A percentile compares a stretch with the other conserved stretches of the same genome.
Evolutionary conservation across 2,329 filamentous ascomycete species (phyloP).

Genomic region (Fusarium aywerte): DNA sequence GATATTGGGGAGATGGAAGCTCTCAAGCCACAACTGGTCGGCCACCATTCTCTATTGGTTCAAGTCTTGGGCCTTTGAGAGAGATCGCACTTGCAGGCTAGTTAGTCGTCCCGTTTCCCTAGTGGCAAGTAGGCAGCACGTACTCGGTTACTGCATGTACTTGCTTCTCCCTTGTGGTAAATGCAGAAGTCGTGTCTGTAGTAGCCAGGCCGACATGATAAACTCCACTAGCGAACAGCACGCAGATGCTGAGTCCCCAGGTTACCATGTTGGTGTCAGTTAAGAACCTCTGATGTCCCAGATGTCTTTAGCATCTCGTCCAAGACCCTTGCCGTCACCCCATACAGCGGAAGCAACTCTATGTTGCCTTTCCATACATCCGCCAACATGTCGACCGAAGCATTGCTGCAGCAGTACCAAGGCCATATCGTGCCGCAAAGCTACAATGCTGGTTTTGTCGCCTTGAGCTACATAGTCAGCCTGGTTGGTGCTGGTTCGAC

Average conservation of each 20-base stretch:
- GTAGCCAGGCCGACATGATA: slow-evolving; percentile 18
- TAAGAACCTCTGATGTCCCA: slow-evolving; percentile 37
- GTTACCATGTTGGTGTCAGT: slow-evolving; percentile 21
- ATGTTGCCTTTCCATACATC: slow-evolving; percentile 21
- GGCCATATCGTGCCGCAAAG: slow-evolving; percentile 59
- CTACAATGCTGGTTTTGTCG: slow-evolving; percentile 71
- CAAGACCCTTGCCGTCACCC: slow-evolving; percentile 15
- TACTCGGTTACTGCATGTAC: slow-evolving; percentile 5
- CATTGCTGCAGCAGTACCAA: slow-evolving; percentile 55
- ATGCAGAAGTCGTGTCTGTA: slow-evolving; percentile 16
- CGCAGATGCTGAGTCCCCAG: not conserved
- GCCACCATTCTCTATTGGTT: slow-evolving; percentile 28
- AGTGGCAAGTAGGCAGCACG: slow-evolving; percentile 24
- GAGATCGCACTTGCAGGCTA: slow-evolving; percentile 22
- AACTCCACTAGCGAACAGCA: slow-evolving; percentile 34
- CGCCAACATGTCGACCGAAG: slow-evolving; percentile 40
- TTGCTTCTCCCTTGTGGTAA: slow-evolving; percentile 30
- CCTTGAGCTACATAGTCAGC: slow-evolving; percentile 80
- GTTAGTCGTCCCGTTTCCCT: slow-evolving; percentile 10
- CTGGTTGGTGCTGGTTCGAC: slow-evolving; percentile 81
- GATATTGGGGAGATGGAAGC: slow-evolving; percentile 8
- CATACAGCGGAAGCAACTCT: slow-evolving; percentile 21
- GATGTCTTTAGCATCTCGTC: not conserved
- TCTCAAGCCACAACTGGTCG: slow-evolving; percentile 20
- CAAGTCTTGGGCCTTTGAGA: slow-evolving; percentile 11